Evolutionary conservation across 2,329 filamentous ascomycete species (phyloP).

Genomic region (Eutypella sp.): DNA sequence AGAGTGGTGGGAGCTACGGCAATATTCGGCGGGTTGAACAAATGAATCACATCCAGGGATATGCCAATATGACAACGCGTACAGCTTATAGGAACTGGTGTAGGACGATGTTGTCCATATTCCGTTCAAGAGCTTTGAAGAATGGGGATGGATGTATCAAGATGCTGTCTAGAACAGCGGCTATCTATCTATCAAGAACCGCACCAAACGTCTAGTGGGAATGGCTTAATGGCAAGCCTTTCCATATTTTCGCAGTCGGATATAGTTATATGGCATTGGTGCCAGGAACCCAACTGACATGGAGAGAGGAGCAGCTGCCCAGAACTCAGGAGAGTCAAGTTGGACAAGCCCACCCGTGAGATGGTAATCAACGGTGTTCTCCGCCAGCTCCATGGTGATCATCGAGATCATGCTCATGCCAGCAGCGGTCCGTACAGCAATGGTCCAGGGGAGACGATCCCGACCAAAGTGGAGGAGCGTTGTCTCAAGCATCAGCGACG

Average conservation of each 20-base stretch:
- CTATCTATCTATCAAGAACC: too few species aligned
- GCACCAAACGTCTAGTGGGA: too few species aligned
- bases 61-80: too few species aligned
- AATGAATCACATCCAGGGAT: too few species aligned
- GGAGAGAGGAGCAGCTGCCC: slow-evolving; percentile 43
- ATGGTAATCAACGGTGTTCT: slow-evolving; percentile 52
- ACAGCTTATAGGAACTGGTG: too few species aligned
- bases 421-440: slow-evolving; percentile 45
- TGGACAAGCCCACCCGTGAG: slow-evolving; percentile 47
- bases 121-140: too few species aligned
- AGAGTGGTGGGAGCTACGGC: too few species aligned
- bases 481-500: slow-evolving; percentile 49
- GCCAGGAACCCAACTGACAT: slow-evolving; percentile 41
- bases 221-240: slow-evolving; percentile 44
- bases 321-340: slow-evolving; percentile 44
- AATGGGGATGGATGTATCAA: too few species aligned
- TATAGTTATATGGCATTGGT: slow-evolving; percentile 50
- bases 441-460: slow-evolving; percentile 41
- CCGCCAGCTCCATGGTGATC: slow-evolving; percentile 52
- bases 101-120: too few species aligned
- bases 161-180: too few species aligned
- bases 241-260: slow-evolving; percentile 42
- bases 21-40: too few species aligned
- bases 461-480: slow-evolving; percentile 42
- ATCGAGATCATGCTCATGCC: slow-evolving; percentile 58